Base-by-base conservation (phyloP, 23 red algal species). In the Gracilaria domingensis region DNA sequence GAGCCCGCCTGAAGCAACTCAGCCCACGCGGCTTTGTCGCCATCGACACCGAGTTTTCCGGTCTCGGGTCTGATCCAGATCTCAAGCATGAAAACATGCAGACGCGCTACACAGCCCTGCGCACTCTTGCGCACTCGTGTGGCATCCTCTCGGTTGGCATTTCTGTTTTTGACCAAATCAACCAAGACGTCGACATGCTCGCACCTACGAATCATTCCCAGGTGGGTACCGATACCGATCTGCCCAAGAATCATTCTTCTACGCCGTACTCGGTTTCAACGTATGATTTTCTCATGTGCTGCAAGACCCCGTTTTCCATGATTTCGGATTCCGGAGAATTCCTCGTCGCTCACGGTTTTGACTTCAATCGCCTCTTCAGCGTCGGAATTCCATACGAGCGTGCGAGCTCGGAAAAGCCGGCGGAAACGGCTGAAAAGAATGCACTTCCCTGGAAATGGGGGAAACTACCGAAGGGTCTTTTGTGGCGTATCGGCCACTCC, bases 31-130 rank as follows among this genome's bases (percentile, higher is more conserved):
- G 32, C 42, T 98, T 95, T 60, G 79, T 98, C 69, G 96, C 96
- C 42, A 75, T 98, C 20, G 96, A 98, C 80, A 93, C 92, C 4
- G 96, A 98, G 81, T 98, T 98, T 84, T 95, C 96, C 9, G 96
- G 96, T 16, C 60, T 95, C 49, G 88, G 92, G 11, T 35, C 56
- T 42, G 85, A 88, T 54, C 58, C 88, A 16, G 64, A 32, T 36
- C 78, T 93, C 24, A 66, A 69, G 21, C 34, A 89, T 44, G 59
- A 85, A 16, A 44, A 76, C 28, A 39, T 95, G 21, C 72, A 55
- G 18, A 58, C 48, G 55, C 93, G 93, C 23, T 98, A 98, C 33
- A 47, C 37, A 6, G 92, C 85, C 6, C 49, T 98, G 33, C 75
- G 89, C 49, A 78, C 69, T 33, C 36, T 95, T 32, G 86, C 93